phyloP scores from a whole-genome alignment of 139 green algal genomes.

The Chloropicon primus region DNA sequence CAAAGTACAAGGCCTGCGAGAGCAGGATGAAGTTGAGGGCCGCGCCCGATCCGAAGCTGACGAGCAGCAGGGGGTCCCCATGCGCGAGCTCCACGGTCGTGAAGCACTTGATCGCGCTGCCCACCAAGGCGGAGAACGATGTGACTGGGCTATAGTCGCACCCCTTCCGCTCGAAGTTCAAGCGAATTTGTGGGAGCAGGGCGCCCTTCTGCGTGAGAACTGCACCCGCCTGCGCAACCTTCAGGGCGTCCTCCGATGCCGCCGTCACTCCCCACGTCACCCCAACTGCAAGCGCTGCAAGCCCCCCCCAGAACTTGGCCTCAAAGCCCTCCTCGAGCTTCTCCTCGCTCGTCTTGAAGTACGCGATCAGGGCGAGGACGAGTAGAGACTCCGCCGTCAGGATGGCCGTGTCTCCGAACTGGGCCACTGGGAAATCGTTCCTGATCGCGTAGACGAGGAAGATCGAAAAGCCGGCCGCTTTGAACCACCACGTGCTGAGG shows the following conservation, averaged over 20 bases:
- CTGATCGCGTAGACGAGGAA: not conserved
- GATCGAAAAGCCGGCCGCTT: not conserved
- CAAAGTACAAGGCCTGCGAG: not conserved
- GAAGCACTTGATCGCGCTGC: not conserved
- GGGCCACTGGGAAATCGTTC: not conserved
- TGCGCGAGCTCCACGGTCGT: not conserved
- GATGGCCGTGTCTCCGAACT: not conserved
- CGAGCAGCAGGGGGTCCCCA: not conserved
- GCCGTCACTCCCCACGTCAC: not conserved
- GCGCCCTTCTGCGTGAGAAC: not conserved
- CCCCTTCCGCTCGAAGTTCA: not conserved
- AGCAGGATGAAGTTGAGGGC: not conserved
- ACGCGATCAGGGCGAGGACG: not conserved
- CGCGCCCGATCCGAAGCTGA: not conserved
- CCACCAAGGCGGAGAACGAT: not conserved
- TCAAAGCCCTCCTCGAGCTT: not conserved
- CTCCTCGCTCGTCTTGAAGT: not conserved
- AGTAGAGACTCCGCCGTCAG: not conserved
- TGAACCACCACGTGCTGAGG: not conserved
- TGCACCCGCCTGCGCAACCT: not conserved
- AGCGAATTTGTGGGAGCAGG: not conserved
- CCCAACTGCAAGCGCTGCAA: not conserved
- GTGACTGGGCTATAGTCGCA: not conserved
- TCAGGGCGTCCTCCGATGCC: not conserved
- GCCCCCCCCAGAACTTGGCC: not conserved